Percentiles rank a stretch among this genome's conserved stretches.
Conservation (phyloP, 179 eudicot species). For the Beta corolliflora region DNA sequence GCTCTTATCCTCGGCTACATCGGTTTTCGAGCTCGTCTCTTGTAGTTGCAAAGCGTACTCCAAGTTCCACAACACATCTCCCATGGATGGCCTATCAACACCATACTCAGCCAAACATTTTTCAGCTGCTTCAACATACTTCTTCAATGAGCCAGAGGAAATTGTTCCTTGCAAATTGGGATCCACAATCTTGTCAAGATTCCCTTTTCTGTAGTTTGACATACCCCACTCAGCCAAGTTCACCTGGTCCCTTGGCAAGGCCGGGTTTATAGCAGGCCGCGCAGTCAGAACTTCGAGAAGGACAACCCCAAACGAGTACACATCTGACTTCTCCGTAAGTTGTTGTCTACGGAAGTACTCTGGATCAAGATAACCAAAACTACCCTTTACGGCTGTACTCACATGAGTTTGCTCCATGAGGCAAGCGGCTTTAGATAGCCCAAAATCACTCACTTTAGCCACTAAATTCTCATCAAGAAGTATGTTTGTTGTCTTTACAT, state of each 20-base stretch:
- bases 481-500: constrained; percentile 90
- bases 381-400: constrained; percentile 90
- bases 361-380: constrained; percentile 88
- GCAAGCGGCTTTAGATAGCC: constrained; percentile 75
- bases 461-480: constrained; percentile 75
- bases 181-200: constrained; percentile 61
- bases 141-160: constrained; percentile 48
- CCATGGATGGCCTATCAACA: constrained; percentile 91
- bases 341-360: constrained; percentile 91
- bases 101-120: constrained; percentile 89
- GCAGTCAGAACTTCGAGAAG: constrained; percentile 79
- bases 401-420: constrained; percentile 88
- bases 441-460: constrained; percentile 88
- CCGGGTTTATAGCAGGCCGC: constrained; percentile 83
- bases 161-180: constrained; percentile 58
- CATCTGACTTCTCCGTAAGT: constrained; percentile 85
- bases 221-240: constrained; percentile 94
- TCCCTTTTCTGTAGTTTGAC: constrained; percentile 65
- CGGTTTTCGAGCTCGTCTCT: constrained; percentile 44
- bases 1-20: constrained; percentile 43
- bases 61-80: constrained; percentile 88
- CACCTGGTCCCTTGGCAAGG: constrained; percentile 74
- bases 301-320: constrained; percentile 89
- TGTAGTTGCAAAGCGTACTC: constrained; percentile 89
- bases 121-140: constrained; percentile 88